Percentiles rank a stretch among this genome's conserved stretches.
phyloP scores from a whole-genome alignment of 352 stramenopile species.

The Phytophthora podocarpi region DNA sequence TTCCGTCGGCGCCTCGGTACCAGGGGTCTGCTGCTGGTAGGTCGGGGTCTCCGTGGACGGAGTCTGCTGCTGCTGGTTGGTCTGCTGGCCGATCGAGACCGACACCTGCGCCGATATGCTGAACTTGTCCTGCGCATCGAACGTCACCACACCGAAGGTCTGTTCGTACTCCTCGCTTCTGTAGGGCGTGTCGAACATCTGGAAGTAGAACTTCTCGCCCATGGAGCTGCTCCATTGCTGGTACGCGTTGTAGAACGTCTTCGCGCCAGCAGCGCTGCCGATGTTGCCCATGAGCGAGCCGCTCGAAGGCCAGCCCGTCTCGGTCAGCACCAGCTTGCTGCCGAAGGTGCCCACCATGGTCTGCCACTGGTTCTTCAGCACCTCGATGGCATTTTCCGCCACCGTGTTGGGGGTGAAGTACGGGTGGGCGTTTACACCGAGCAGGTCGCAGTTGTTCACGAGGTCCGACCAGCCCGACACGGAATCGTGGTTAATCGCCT shows the following conservation, averaged over 20 bases:
- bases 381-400: constrained; percentile 30
- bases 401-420: constrained; percentile 40
- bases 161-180: constrained; percentile 43
- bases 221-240: constrained; percentile 54
- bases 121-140: constrained; percentile 49
- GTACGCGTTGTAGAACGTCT: constrained; percentile 54
- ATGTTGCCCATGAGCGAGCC: constrained; percentile 32
- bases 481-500: constrained; percentile 33
- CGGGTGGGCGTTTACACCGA: constrained; percentile 56
- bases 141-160: constrained; percentile 47
- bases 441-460: constrained; percentile 33
- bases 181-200: constrained; percentile 66
- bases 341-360: constrained; percentile 28
- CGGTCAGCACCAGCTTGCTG: constrained; percentile 46
- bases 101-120: constrained; percentile 34
- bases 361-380: constrained; percentile 44
- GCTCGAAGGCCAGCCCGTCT: constrained; percentile 49
- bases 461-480: constrained; percentile 35
- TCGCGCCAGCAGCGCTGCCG: constrained; percentile 29
- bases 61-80: constrained; percentile 15
- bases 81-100: constrained; percentile 15
- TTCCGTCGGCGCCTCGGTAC: constrained; percentile 1
- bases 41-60: constrained; percentile 11
- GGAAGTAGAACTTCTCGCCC: constrained; percentile 67
- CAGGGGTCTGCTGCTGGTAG: neutral